Percentiles rank a stretch among this genome's conserved stretches.
These are phyloP conservation scores for Sclerotinia nivalis DNA, from an alignment of 2,329 filamentous ascomycete species.

Conservation along the genomic window DNA sequence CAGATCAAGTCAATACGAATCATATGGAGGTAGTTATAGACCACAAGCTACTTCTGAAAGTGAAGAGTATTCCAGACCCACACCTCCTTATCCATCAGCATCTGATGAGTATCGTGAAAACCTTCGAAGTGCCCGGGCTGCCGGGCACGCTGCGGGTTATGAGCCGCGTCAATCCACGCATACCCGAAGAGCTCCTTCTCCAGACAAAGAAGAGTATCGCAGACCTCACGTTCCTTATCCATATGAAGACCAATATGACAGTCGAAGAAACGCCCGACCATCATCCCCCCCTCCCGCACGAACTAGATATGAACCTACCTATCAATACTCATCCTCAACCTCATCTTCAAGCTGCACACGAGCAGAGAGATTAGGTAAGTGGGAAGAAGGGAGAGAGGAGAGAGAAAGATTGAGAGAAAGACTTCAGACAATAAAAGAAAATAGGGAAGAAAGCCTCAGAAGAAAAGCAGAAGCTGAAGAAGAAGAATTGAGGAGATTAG, in stretches of 20 bases:
- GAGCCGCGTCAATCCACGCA: not conserved
- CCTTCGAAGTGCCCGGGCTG: not conserved
- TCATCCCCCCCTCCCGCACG: not conserved
- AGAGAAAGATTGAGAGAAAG: not conserved
- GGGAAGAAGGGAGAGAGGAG: not conserved
- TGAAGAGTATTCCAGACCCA: not conserved
- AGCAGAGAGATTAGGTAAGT: not conserved
- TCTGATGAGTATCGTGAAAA: not conserved
- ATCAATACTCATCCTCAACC: not conserved
- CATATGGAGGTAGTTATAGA: not conserved
- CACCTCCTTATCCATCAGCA: not conserved
- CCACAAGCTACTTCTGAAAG: not conserved
- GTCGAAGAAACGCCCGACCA: too few relatives aligned
- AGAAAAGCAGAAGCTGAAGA: not conserved
- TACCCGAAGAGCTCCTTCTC: not conserved
- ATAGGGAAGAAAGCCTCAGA: not conserved
- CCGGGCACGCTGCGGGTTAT: not conserved
- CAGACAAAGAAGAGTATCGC: not conserved
- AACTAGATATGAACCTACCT: not conserved
- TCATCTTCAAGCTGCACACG: not conserved
- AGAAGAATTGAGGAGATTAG: not conserved
- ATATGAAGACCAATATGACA: not conserved
- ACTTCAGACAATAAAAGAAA: not conserved
- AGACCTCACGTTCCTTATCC: conserved; percentile 2
- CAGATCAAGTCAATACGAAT: not conserved